Evolutionary conservation across 345 rosid species (phyloP).

Genomic region (Dovyalis caffra): DNA sequence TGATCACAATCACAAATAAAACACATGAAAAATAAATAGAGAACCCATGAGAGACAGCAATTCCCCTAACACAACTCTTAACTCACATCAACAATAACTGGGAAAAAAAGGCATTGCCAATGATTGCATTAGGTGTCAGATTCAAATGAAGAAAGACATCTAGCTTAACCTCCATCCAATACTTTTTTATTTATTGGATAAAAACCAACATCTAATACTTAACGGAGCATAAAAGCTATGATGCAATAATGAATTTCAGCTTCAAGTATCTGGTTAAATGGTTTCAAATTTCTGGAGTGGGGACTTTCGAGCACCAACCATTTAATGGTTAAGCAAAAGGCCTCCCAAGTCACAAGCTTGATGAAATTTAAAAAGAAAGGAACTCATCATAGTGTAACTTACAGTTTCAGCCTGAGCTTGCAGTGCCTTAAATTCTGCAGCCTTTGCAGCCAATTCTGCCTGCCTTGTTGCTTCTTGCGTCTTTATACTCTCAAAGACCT

Average conservation of each 20-base stretch:
- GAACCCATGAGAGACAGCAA: neutral
- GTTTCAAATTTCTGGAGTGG: no score
- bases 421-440: slow-evolving; percentile 75
- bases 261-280: neutral
- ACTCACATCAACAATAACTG: neutral
- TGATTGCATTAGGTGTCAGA: neutral
- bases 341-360: neutral
- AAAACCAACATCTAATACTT: no score
- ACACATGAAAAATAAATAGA: neutral
- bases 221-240: neutral
- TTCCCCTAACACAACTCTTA: neutral
- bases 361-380: neutral
- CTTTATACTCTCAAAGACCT: slow-evolving; percentile 80
- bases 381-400: slow-evolving; percentile 21
- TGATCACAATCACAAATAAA: neutral
- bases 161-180: no score
- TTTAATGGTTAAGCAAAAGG: neutral
- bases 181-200: no score
- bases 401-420: slow-evolving; percentile 94
- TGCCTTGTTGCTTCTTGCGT: slow-evolving; percentile 81
- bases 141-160: no score
- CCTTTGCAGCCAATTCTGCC: slow-evolving; percentile 58
- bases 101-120: no score
- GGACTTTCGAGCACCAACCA: neutral
- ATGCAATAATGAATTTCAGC: neutral